Conservation (phyloP, 129 eudicot species). For the Ambrosia artemisiifolia region DNA sequence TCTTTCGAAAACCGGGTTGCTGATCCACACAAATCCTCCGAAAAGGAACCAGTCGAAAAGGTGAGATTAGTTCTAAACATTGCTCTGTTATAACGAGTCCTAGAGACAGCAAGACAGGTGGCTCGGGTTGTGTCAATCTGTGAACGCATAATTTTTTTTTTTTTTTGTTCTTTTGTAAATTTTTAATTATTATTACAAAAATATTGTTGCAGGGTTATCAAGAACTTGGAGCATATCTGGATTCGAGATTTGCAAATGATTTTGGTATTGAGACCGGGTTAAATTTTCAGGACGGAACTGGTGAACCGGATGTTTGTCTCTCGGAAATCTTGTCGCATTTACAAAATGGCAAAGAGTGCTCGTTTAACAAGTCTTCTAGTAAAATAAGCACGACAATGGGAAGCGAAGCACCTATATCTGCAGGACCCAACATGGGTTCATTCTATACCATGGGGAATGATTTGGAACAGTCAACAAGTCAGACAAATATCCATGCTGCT, state of each 20-base stretch:
- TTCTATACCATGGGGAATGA: conserved; percentile 1
- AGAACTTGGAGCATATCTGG: conserved; percentile 39
- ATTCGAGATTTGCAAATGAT: conserved; percentile 63
- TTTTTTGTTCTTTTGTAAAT: too few relatives aligned
- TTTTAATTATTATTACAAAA: not conserved
- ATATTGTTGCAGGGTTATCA: conserved; percentile 21
- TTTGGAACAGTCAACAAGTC: conserved; percentile 21
- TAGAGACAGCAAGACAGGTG: too few relatives aligned
- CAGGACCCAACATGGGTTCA: conserved; percentile 2
- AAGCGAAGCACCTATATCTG: conserved; percentile 10
- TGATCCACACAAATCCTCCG: conserved; percentile 26
- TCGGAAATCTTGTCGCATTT: conserved; percentile 46
- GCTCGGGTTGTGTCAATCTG: not conserved
- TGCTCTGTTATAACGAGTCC: not conserved
- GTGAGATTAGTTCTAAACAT: conserved; percentile 9
- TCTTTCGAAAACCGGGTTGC: conserved; percentile 37
- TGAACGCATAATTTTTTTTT: too few relatives aligned
- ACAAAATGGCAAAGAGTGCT: conserved; percentile 25
- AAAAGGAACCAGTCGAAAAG: conserved; percentile 36
- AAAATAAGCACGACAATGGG: conserved; percentile 9
- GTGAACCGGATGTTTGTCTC: conserved; percentile 56
- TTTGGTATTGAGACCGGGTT: conserved; percentile 52
- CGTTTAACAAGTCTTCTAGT: conserved; percentile 14
- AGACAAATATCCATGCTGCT: conserved; percentile 7
- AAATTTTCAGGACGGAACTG: conserved; percentile 59